phyloP scores from a whole-genome alignment of 140 eudicot species.

The Stevia rebaudiana region DNA sequence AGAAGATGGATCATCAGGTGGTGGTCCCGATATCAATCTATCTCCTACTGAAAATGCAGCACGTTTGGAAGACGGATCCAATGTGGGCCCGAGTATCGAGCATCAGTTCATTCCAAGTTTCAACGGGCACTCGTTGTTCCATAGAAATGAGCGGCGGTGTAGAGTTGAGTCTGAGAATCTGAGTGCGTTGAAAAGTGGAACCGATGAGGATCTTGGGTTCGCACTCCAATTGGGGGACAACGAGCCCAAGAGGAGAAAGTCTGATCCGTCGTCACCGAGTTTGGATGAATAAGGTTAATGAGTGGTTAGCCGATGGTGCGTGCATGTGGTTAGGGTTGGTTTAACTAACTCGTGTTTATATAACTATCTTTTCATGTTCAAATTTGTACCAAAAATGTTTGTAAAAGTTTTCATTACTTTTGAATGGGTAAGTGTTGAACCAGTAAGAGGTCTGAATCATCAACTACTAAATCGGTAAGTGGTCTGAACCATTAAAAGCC shows the following conservation, averaged over 20 bases:
- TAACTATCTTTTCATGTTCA: background rate
- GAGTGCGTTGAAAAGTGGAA: constrained; percentile 55
- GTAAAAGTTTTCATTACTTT: background rate
- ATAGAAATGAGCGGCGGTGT: constrained; percentile 40
- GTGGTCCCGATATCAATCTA: constrained; percentile 75
- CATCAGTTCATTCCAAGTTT: constrained; percentile 92
- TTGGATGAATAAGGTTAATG: constrained; percentile 35
- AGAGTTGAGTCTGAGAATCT: constrained; percentile 59
- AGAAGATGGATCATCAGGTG: constrained; percentile 53
- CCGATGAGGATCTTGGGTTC: constrained; percentile 70
- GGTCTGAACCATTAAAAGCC: too few relatives aligned
- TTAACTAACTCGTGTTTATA: background rate
- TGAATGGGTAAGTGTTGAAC: too few relatives aligned
- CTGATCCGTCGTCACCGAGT: constrained; percentile 46
- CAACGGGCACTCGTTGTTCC: constrained; percentile 41
- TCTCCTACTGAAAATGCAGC: constrained; percentile 58
- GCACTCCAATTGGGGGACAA: constrained; percentile 84
- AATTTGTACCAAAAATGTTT: background rate
- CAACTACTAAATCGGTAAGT: too few relatives aligned
- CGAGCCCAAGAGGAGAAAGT: constrained; percentile 87
- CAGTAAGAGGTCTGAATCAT: too few relatives aligned
- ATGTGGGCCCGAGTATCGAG: constrained; percentile 61
- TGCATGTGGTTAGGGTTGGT: background rate
- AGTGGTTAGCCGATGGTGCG: background rate
- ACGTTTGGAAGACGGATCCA: constrained; percentile 46